Percentiles rank a stretch among this genome's conserved stretches.
phyloP scores from a whole-genome alignment of 208 protist species.

The Lotmaria passim region DNA sequence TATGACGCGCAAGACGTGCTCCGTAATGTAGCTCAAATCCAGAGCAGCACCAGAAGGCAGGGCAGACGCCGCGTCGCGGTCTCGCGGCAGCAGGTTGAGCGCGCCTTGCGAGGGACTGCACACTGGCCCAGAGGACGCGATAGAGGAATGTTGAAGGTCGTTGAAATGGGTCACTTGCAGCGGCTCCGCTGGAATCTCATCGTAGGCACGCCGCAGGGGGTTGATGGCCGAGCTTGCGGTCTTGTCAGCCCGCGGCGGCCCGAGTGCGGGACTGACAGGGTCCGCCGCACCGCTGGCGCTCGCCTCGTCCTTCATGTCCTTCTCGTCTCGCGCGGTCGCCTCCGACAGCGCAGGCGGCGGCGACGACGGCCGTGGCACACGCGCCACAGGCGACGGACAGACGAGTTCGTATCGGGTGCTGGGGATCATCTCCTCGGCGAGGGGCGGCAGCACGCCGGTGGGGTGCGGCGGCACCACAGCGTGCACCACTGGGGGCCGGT shows the following conservation, averaged over 20 bases:
- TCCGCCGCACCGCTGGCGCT: background rate
- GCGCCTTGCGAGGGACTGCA: background rate
- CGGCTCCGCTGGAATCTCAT: constrained; percentile 16
- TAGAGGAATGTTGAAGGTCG: constrained; percentile 3
- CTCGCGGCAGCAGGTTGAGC: background rate
- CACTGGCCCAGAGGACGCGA: constrained; percentile 9
- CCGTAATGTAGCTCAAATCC: constrained; percentile 27
- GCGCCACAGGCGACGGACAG: constrained; percentile 8
- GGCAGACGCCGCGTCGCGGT: background rate
- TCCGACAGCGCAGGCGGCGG: background rate
- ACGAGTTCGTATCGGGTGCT: constrained; percentile 16
- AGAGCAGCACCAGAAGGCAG: background rate
- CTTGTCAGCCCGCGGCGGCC: background rate
- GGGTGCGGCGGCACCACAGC: constrained; percentile 1
- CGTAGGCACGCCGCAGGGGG: constrained; percentile 8
- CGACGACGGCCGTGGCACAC: background rate
- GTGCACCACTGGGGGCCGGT: background rate
- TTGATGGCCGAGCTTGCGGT: background rate
- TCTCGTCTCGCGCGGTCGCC: background rate
- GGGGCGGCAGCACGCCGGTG: constrained; percentile 1
- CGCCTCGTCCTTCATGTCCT: background rate
- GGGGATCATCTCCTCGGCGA: constrained; percentile 22
- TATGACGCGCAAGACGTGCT: constrained; percentile 27
- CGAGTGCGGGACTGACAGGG: constrained; percentile 1
- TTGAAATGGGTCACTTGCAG: constrained; percentile 20